Evolutionary conservation across 2,329 filamentous ascomycete species (phyloP), one percentile per base, ranked within the genome.

Genomic region (Canariomyces notabilis): DNA sequence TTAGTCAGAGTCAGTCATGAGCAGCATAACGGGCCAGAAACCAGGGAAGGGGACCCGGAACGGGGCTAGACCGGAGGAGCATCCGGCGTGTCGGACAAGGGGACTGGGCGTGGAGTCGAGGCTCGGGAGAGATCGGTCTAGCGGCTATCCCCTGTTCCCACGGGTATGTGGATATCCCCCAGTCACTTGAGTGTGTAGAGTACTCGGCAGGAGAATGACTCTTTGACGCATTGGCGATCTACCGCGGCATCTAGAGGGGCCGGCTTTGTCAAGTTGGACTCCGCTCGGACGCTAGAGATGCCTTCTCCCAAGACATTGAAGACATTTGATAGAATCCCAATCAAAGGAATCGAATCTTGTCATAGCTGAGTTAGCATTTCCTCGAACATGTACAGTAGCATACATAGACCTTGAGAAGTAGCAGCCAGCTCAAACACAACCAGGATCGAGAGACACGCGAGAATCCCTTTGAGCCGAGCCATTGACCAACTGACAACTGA

Each of bases 41-140:
- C 31, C 33, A 41, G 34, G 42, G 43, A 40, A 38, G 22, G 43
- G 37, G 43, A 37, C 38, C 44, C 46, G 44, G 41, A 53, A 47
- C 50, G 41, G 40, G 44, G 44, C 48, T 20, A 23, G 34, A 48
- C 43, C 49, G 22, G 46, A 43, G 42, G 41, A 22, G 31, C 32
- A 36, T 37, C 46, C 44, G 44, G 41, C 12, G 21, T n/a, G 22
- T 31, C 23, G 26, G 39, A 19, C 14, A 11, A 39, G 42, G 35
- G 36, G 42, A 42, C 39, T 34, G 23, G n/a, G 31, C 37, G 33
- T 21, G 43, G 36, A n/a, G n/a, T n/a, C n/a, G n/a, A n/a, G 29
- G 39, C 36, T 61, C 59, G 59, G 59, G 49, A 58, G 40, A 57
- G 54, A 58, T 56, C 59, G 57, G 57, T 54, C 57, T 52, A 56